Conservation (phyloP, 2,329 filamentous ascomycete species). For the Xylaria sp. region DNA sequence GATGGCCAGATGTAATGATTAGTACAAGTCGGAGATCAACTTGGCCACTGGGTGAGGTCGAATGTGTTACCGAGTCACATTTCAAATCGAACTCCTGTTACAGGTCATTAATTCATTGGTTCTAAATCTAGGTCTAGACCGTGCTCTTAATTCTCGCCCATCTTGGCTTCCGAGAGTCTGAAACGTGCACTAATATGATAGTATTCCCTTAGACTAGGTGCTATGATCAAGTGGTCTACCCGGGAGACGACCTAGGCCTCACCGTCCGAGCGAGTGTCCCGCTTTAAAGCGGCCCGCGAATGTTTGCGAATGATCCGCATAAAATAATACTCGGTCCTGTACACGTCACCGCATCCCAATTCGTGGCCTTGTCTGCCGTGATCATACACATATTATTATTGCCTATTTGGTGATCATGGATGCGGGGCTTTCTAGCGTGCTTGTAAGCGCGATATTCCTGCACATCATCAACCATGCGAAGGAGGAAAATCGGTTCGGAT, state of each 20-base stretch:
- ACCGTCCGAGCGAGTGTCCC: neutral
- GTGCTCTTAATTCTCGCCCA: neutral
- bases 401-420: constrained; percentile 15
- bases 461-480: constrained; percentile 17
- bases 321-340: neutral
- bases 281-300: neutral
- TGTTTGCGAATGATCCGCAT: neutral
- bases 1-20: neutral
- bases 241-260: neutral
- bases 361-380: neutral
- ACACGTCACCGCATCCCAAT: neutral
- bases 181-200: constrained; percentile 1
- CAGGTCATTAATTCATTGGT: neutral
- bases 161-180: constrained; percentile 4
- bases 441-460: constrained; percentile 31
- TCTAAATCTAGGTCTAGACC: constrained; percentile 12
- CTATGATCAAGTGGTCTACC: neutral
- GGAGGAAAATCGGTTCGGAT: neutral
- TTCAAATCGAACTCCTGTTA: neutral
- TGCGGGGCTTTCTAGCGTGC: constrained; percentile 22
- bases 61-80: constrained; percentile 18
- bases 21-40: neutral
- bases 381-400: neutral
- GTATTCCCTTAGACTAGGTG: neutral
- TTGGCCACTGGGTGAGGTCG: neutral